Percentiles rank a stretch among this genome's conserved stretches.
Evolutionary conservation across 129 eudicot species (phyloP).

Genomic region (Logfia minima): DNA sequence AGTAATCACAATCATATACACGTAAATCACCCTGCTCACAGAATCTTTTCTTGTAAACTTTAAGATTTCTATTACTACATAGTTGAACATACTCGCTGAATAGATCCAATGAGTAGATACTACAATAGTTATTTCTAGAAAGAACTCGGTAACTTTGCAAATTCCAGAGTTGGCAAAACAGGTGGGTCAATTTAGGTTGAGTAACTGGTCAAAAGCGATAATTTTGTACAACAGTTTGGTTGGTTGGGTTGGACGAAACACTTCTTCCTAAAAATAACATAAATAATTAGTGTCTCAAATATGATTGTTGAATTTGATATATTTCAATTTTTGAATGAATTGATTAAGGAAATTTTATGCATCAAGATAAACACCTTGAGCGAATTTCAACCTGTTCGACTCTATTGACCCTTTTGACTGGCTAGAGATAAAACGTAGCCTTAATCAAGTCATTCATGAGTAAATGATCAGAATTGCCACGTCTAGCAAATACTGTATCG

Average conservation of each 20-base stretch:
- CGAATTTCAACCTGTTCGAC: neutral
- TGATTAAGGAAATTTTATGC: too few species aligned
- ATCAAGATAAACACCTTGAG: neutral
- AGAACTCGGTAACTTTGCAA: neutral
- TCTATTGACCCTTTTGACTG: neutral
- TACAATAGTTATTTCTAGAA: neutral
- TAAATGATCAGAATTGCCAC: neutral
- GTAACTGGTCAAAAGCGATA: neutral
- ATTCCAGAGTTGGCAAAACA: too few species aligned
- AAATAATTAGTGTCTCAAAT: neutral
- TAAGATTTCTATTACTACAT: too few species aligned
- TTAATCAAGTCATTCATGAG: neutral
- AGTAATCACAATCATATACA: neutral
- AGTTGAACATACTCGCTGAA: too few species aligned
- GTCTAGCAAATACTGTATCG: neutral
- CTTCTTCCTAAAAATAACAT: too few species aligned
- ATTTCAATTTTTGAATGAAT: too few species aligned
- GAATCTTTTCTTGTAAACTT: too few species aligned
- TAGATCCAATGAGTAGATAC: too few species aligned
- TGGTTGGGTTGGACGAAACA: too few species aligned
- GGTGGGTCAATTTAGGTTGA: neutral
- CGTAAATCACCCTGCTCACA: too few species aligned
- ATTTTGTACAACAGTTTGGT: neutral
- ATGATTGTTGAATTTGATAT: neutral
- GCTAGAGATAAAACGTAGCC: neutral